Base-by-base conservation (phyloP, 805 yeast genomes). In the Metschnikowia dekortorum region DNA sequence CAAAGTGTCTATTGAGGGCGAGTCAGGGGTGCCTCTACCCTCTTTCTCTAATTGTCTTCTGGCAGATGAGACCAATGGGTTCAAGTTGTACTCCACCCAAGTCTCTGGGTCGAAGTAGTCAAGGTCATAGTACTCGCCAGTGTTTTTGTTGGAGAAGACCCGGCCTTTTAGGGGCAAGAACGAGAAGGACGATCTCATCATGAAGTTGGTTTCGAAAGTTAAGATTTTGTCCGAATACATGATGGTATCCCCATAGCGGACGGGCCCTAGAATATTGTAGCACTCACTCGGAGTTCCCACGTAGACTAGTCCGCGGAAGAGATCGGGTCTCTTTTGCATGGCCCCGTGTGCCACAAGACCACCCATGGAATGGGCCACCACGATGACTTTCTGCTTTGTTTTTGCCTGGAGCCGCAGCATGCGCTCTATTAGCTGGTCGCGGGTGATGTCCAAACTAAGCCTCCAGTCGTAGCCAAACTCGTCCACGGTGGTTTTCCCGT, bases 401-500 rank as follows among this genome's bases (percentile, higher is more conserved):
- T 66, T 60, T 9, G 71, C 63, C 42, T 78, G 73, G 29, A 89
- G 68, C 6, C 71, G 61, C 16, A 59, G 58, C 13, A 88, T 64
- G 44, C 73, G 74, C n/a, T 74, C 66, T 33, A 67, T 68, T n/a
- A 91, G 69, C 53, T 82, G 75, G 6, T 68, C 62, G 10, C 87
- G 71, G 16, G 76, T 69, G 4, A 82, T 64, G 39, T 82, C 87
- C 2, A 82, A 75, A 6, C 91, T 82, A 6, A 90, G 66, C 59
- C 97, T 78, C 97, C 97, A 91, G 69, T 91, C 97, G 65, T 90
- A 91, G n/a, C 96, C 95, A 68, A 84, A 91, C 50, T 85, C 84
- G 49, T 80, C 79, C 6, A 88, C 82, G 13, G 68, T 76, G 4
- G 85, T 78, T 10, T 79, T 81, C 2, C 87, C 84, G 57, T 83